Percentiles rank a stretch among this genome's conserved stretches.
These are phyloP conservation scores for Inga leiocalycina DNA, from an alignment of 306 rosid species.

Conservation along the genomic window DNA sequence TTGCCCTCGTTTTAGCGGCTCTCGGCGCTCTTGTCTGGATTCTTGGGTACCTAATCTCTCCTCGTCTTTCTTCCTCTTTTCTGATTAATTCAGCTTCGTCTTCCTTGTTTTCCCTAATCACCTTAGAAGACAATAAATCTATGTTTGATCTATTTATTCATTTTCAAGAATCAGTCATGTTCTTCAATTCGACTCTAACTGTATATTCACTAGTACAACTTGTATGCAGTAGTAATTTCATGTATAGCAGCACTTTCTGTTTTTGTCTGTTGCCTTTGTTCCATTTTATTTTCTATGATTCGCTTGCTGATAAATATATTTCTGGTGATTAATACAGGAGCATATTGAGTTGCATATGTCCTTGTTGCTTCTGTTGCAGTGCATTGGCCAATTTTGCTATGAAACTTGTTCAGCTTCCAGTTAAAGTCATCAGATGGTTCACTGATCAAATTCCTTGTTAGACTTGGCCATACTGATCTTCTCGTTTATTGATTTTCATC, in stretches of 20 bases:
- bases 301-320: not conserved
- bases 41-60: constrained; percentile 48
- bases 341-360: constrained; percentile 79
- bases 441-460: constrained; percentile 72
- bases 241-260: not conserved
- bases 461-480: not conserved
- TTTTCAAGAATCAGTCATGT: not conserved
- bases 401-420: constrained; percentile 73
- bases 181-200: no score
- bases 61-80: not conserved
- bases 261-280: not conserved
- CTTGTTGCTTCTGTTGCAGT: constrained; percentile 71
- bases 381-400: constrained; percentile 77
- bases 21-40: constrained; percentile 81
- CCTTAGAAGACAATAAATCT: not conserved
- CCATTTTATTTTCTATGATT: not conserved
- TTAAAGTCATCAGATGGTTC: constrained; percentile 64
- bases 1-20: constrained; percentile 62
- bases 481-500: not conserved
- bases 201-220: not conserved
- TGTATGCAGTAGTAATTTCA: not conserved
- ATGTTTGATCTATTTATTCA: not conserved
- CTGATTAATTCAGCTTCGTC: not conserved
- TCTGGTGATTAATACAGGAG: constrained; percentile 44
- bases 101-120: not conserved